These are phyloP conservation scores for Lotus japonicus DNA, from an alignment of 306 rosid genomes.

Conservation along the genomic window DNA sequence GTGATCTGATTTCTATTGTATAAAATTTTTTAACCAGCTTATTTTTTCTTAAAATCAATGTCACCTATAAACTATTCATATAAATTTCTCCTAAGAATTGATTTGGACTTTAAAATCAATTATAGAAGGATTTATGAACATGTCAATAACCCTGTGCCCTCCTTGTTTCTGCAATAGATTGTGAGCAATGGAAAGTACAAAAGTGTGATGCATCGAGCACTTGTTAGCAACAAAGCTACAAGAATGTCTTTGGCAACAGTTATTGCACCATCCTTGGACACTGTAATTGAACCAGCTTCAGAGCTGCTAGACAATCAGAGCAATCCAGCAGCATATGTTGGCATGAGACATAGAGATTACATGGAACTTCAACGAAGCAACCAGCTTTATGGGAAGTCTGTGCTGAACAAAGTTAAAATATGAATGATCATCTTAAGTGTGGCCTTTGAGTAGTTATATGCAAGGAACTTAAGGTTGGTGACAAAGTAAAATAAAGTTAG, in stretches of 20 bases:
- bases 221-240: constrained; percentile 34
- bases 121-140: no score
- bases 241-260: constrained; percentile 41
- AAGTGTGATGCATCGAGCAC: constrained; percentile 43
- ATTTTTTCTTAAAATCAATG: no score
- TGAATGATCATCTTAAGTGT: constrained; percentile 3
- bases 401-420: constrained; percentile 29
- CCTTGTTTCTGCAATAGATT: constrained; percentile 21
- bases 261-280: constrained; percentile 44
- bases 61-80: no score
- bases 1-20: no score
- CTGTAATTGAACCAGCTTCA: constrained; percentile 36
- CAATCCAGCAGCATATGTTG: constrained; percentile 32
- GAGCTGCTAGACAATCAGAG: constrained; percentile 30
- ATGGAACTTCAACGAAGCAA: constrained; percentile 31
- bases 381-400: constrained; percentile 27
- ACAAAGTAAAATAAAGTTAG: not conserved
- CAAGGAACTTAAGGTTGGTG: not conserved
- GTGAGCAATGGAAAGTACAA: constrained; percentile 50
- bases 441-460: not conserved
- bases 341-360: constrained; percentile 30
- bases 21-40: no score
- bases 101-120: no score
- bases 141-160: not conserved
- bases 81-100: no score